These are phyloP conservation scores for Lentinus tigrinus DNA, from an alignment of 768 basidiomycete genomes.

Conservation along the genomic window DNA sequence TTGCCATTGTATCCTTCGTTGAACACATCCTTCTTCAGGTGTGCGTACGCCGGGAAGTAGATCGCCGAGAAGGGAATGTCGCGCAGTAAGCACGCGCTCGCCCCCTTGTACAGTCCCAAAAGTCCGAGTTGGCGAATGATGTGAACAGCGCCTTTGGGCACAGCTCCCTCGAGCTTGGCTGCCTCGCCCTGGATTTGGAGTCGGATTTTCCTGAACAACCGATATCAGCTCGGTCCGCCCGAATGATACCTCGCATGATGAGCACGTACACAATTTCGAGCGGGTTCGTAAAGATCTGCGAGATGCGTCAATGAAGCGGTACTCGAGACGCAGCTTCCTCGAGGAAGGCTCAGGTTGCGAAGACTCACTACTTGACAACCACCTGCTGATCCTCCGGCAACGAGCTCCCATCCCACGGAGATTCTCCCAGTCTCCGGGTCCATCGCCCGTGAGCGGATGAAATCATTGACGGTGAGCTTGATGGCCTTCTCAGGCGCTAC, in stretches of 20 bases:
- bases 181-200: slow-evolving; percentile 95
- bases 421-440: slow-evolving; percentile 97
- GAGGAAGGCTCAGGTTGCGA: neutral
- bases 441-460: slow-evolving; percentile 78
- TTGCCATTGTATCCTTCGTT: slow-evolving; percentile 96
- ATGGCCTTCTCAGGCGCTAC: slow-evolving; percentile 98
- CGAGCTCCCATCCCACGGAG: slow-evolving; percentile 82
- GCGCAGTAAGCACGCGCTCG: slow-evolving; percentile 88
- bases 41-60: slow-evolving; percentile 86
- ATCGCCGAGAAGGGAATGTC: slow-evolving; percentile 98
- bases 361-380: slow-evolving; percentile 93
- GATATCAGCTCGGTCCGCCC: slow-evolving; percentile 5
- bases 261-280: slow-evolving; percentile 85
- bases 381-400: slow-evolving; percentile 92
- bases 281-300: slow-evolving; percentile 93
- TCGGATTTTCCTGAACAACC: slow-evolving; percentile 73
- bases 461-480: slow-evolving; percentile 94
- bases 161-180: slow-evolving; percentile 79
- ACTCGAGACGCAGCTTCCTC: neutral
- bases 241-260: neutral
- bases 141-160: slow-evolving; percentile 84
- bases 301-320: slow-evolving; percentile 11
- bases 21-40: slow-evolving; percentile 92
- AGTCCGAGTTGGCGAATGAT: slow-evolving; percentile 92
- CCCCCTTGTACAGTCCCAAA: slow-evolving; percentile 89